phyloP scores from a whole-genome alignment of 768 basidiomycete genomes.

The Kwoniella sp. region DNA sequence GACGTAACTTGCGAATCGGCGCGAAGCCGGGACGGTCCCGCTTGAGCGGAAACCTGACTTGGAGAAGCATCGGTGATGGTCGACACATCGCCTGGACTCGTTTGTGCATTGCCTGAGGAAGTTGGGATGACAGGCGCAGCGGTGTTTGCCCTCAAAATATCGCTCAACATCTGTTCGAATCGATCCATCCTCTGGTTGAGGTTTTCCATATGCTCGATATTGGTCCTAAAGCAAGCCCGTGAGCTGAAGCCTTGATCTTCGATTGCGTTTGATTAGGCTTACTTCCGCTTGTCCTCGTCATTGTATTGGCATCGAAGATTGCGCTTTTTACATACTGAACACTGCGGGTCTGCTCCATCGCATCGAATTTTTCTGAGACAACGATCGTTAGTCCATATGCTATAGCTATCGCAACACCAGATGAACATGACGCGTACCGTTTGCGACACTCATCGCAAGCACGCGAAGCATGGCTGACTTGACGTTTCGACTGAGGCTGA shows the following conservation, averaged over 20 bases:
- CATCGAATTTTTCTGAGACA: conserved; percentile 27
- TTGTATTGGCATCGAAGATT: conserved; percentile 25
- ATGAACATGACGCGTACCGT: too few species aligned
- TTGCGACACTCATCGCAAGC: conserved; percentile 31
- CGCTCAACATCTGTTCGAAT: conserved; percentile 26
- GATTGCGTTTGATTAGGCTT: not conserved
- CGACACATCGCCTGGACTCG: not conserved
- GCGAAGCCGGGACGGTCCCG: conserved; percentile 2
- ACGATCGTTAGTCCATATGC: too few species aligned
- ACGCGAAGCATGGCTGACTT: conserved; percentile 19
- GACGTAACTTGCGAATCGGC: not conserved
- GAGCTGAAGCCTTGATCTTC: not conserved
- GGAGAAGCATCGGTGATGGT: not conserved
- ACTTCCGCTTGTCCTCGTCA: conserved; percentile 32
- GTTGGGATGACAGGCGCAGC: not conserved
- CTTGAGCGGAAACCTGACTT: conserved; percentile 4
- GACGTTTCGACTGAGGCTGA: conserved; percentile 7
- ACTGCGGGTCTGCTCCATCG: conserved; percentile 22
- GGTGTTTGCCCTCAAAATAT: conserved; percentile 11
- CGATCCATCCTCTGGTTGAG: conserved; percentile 29
- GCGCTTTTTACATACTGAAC: conserved; percentile 21
- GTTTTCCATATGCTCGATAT: conserved; percentile 28
- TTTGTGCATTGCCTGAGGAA: too few species aligned
- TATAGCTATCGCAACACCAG: too few species aligned
- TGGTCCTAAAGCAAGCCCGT: conserved; percentile 8